Conservation (phyloP, 225 moss, liverwort and hornwort genomes). For the Bryoerythrophyllum caledonicum region DNA sequence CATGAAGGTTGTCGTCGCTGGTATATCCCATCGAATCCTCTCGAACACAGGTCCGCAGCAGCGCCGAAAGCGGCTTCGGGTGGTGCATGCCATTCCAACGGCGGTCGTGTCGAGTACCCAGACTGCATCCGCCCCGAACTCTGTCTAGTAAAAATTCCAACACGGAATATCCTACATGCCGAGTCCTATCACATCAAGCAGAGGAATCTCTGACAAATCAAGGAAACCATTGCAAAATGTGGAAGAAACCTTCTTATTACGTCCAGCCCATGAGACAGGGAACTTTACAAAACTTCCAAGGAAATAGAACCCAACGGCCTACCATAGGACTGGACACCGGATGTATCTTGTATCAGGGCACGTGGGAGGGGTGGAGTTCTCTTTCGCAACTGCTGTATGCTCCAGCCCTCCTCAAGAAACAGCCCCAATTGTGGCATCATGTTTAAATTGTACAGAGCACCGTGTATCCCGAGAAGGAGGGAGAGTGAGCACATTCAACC, state of each 20-base stretch:
- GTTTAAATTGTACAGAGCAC: constrained; percentile 50
- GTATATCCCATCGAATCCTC: constrained; percentile 19
- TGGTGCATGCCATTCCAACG: background rate
- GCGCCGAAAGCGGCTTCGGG: background rate
- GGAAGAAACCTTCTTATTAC: constrained; percentile 48
- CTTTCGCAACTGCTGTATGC: constrained; percentile 14
- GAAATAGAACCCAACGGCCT: constrained; percentile 57
- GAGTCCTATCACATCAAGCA: background rate
- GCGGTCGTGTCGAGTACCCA: background rate
- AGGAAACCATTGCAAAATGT: constrained; percentile 26
- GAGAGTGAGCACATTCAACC: constrained; percentile 37
- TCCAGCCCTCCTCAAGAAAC: constrained; percentile 32
- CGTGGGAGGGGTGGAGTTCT: constrained; percentile 24
- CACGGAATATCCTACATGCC: background rate
- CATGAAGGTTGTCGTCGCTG: background rate
- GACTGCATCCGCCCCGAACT: background rate
- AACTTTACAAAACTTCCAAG: constrained; percentile 60
- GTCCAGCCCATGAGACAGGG: constrained; percentile 62
- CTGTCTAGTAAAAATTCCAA: background rate
- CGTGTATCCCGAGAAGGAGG: constrained; percentile 42
- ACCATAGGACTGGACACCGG: constrained; percentile 40
- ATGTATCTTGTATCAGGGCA: constrained; percentile 39
- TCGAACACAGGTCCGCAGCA: constrained; percentile 2
- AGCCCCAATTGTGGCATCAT: constrained; percentile 36
- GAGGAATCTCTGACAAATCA: background rate